Evolutionary conservation across 2,329 filamentous ascomycete species (phyloP), one percentile per base, ranked within the genome.

Genomic region (Aspergillus sp.): DNA sequence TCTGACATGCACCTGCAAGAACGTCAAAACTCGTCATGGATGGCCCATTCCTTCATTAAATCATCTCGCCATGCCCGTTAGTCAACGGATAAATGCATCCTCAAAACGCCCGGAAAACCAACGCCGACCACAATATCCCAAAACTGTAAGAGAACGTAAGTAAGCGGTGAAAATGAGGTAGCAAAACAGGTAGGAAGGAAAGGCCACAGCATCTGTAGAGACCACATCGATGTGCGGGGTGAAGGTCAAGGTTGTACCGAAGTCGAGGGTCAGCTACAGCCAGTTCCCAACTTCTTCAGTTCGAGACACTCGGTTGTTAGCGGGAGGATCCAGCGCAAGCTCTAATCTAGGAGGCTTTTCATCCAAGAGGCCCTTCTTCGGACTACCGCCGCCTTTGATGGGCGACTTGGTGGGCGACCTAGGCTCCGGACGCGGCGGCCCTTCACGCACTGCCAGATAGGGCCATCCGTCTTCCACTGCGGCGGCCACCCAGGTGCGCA

Each of bases 381-480:
- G 69, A 53, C 66, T 71, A 13, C 64, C 71, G 2, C 62, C 53
- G 3, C 54, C 61, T 56, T 76, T 82, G 59, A 77, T 79, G 4
- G 75, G 73, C 17, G 80, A 80, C 60, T 76, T 78, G 46, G 64
- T 66, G 3, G 70, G 70, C 11, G 72, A 72, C 6, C 64, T 62
- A n/a, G 66, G 58, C 29, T 72, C 74, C 13, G 58, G 56, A 38
- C 72, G 67, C 41, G 75, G 71, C 7, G 75, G 75, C 3, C 77
- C 76, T 46, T 78, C 75, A 48, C 92, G 81, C 20, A 97, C 92
- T 64, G 88, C 86, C 48, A 82, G 81, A 41, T 91, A 87, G 47
- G 91, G 85, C 93, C 94, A 99, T 43, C 85, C 89, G 71, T 99
- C 94, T 55, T 92, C 91, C 23, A 79, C 81, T 0, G 91, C 92